Percentiles rank a stretch among this genome's conserved stretches.
Evolutionary conservation across 2,329 filamentous ascomycete genomes (phyloP).

Genomic region (Ciborinia camelliae): DNA sequence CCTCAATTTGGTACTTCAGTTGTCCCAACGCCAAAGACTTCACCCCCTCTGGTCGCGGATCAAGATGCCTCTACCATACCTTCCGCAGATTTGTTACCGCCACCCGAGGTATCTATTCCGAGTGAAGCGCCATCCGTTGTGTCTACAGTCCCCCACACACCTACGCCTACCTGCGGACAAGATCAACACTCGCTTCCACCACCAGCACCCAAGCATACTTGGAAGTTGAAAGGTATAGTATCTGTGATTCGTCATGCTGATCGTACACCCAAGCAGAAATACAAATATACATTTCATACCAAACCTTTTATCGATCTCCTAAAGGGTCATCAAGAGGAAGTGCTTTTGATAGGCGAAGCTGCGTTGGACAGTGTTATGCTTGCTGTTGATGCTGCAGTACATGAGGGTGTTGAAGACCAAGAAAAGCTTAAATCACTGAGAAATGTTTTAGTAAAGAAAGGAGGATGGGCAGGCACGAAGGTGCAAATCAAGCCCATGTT

Average conservation of each 20-base stretch:
- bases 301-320: slow-evolving; percentile 93
- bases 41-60: slow-evolving; percentile 31
- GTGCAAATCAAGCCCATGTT: slow-evolving; percentile 99
- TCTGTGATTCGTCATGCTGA: slow-evolving; percentile 96
- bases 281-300: slow-evolving; percentile 98
- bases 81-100: slow-evolving; percentile 31
- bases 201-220: slow-evolving; percentile 80
- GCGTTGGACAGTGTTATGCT: slow-evolving; percentile 85
- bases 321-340: slow-evolving; percentile 94
- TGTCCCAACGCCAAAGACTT: slow-evolving; percentile 31
- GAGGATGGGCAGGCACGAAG: slow-evolving; percentile 91
- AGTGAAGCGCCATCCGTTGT: slow-evolving; percentile 24
- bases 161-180: slow-evolving; percentile 18
- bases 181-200: slow-evolving; percentile 41
- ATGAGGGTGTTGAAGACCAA: slow-evolving; percentile 76
- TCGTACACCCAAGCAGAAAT: slow-evolving; percentile 97
- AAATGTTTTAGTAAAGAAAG: slow-evolving; percentile 88
- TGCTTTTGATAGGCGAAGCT: slow-evolving; percentile 86
- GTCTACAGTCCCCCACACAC: slow-evolving; percentile 28
- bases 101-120: slow-evolving; percentile 26
- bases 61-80: slow-evolving; percentile 30
- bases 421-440: slow-evolving; percentile 82
- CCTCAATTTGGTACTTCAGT: slow-evolving; percentile 41
- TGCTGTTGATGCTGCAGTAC: slow-evolving; percentile 78
- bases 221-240: slow-evolving; percentile 97